phyloP scores from a whole-genome alignment of 2,329 filamentous ascomycete species.

The Daldinia eschscholtzii region DNA sequence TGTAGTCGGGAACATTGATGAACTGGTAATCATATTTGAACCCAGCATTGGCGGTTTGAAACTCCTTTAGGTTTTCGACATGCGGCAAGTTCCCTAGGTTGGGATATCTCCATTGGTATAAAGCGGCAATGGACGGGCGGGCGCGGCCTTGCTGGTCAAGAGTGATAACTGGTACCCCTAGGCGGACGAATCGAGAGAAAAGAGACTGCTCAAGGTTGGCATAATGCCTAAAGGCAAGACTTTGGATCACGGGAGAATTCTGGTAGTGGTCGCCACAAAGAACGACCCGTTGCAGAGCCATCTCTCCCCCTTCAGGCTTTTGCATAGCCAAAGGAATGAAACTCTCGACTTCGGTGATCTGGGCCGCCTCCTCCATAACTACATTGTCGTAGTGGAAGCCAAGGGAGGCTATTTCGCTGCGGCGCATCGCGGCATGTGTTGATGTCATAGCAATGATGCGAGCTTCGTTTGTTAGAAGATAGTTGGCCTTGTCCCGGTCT shows the following conservation, averaged over 20 bases:
- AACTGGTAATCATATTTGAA: slow-evolving; percentile 97
- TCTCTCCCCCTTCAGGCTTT: slow-evolving; percentile 77
- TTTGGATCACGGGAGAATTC: slow-evolving; percentile 96
- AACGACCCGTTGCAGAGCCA: slow-evolving; percentile 86
- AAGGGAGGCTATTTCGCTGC: slow-evolving; percentile 89
- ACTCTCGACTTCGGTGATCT: slow-evolving; percentile 97
- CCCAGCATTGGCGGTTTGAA: slow-evolving; percentile 85
- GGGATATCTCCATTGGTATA: slow-evolving; percentile 95
- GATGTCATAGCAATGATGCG: slow-evolving; percentile 98
- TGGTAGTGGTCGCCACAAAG: slow-evolving; percentile 96
- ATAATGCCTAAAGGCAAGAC: slow-evolving; percentile 92
- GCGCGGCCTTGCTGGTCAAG: slow-evolving; percentile 95
- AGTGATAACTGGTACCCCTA: slow-evolving; percentile 90
- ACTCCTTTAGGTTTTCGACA: slow-evolving; percentile 77
- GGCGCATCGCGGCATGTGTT: slow-evolving; percentile 94
- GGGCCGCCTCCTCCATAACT: slow-evolving; percentile 97
- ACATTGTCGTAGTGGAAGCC: slow-evolving; percentile 98
- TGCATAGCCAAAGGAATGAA: slow-evolving; percentile 97
- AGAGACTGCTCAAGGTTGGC: slow-evolving; percentile 96
- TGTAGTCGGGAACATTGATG: slow-evolving; percentile 94
- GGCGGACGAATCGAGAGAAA: slow-evolving; percentile 88
- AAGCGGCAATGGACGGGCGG: slow-evolving; percentile 84
- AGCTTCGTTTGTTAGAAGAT: slow-evolving; percentile 94
- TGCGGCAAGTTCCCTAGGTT: slow-evolving; percentile 82
- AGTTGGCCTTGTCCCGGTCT: slow-evolving; percentile 94